phyloP scores from a whole-genome alignment of 2,329 filamentous ascomycete species.

The Ophiobolus disseminans region DNA sequence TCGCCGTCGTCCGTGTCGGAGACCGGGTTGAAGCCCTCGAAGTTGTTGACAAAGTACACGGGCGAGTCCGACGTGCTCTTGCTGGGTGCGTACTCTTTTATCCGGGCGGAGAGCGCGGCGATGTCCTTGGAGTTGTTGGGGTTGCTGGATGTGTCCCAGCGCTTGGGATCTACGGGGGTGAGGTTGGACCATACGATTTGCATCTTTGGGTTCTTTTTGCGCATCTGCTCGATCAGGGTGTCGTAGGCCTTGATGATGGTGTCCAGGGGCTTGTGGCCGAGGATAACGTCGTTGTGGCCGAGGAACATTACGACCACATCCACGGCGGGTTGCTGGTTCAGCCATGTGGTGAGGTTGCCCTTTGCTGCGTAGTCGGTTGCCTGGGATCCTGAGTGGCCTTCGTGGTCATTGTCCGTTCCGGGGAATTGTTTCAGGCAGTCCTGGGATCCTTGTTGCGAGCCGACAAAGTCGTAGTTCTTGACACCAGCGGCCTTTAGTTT shows the following conservation, averaged over 20 bases:
- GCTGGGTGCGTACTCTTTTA: slow-evolving; percentile 23
- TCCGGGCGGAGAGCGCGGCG: slow-evolving; percentile 3
- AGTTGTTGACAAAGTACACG: slow-evolving; percentile 41
- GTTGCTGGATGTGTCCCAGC: slow-evolving; percentile 21
- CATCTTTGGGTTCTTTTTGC: slow-evolving; percentile 50
- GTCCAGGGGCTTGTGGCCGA: slow-evolving; percentile 36
- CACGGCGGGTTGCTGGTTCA: slow-evolving; percentile 44
- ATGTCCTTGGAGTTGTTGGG: slow-evolving; percentile 23
- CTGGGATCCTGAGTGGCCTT: slow-evolving; percentile 54
- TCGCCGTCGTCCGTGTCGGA: slow-evolving; percentile 43
- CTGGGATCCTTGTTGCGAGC: slow-evolving; percentile 27
- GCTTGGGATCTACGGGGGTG: slow-evolving; percentile 33
- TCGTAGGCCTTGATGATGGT: slow-evolving; percentile 50
- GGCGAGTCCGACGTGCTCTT: slow-evolving; percentile 30
- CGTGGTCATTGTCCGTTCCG: slow-evolving; percentile 42
- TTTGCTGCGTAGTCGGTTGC: slow-evolving; percentile 51
- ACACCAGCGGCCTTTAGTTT: slow-evolving; percentile 31
- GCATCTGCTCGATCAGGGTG: slow-evolving; percentile 52
- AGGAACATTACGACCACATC: slow-evolving; percentile 58
- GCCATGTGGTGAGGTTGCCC: slow-evolving; percentile 50
- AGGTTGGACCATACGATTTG: slow-evolving; percentile 49
- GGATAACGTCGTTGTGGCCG: slow-evolving; percentile 54
- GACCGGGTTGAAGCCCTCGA: slow-evolving; percentile 34
- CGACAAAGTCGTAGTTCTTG: slow-evolving; percentile 46
- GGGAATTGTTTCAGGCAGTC: slow-evolving; percentile 8